Evolutionary conservation across 768 basidiomycete species (phyloP).

Genomic region (Xerocomus potaroensis): DNA sequence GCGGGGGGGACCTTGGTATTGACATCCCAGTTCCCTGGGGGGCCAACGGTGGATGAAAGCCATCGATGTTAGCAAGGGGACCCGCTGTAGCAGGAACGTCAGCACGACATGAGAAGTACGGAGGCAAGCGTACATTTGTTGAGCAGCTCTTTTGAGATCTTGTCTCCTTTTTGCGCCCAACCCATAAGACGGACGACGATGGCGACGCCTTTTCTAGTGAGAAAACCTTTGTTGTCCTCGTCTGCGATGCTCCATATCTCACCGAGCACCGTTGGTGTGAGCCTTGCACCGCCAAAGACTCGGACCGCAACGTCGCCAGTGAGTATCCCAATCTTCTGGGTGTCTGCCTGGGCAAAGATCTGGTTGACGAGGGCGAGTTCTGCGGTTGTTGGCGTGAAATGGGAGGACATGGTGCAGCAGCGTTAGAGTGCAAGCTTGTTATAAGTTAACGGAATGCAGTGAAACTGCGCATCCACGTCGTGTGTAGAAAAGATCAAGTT

Average conservation of each 20-base stretch:
- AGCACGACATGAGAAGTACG: constrained; percentile 6
- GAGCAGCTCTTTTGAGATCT: constrained; percentile 55
- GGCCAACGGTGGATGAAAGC: constrained; percentile 46
- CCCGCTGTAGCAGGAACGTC: constrained; percentile 54
- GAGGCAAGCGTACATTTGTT: constrained; percentile 57
- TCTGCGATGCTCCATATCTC: constrained; percentile 95
- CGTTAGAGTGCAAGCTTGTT: not conserved
- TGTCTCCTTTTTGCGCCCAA: constrained; percentile 85
- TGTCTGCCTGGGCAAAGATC: constrained; percentile 70
- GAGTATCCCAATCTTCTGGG: constrained; percentile 76
- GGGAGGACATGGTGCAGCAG: constrained; percentile 33
- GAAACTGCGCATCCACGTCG: constrained; percentile 16
- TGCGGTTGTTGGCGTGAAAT: constrained; percentile 43
- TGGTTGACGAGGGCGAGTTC: constrained; percentile 62
- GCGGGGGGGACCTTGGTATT: constrained; percentile 57
- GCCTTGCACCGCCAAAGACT: constrained; percentile 79
- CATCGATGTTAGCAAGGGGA: constrained; percentile 76
- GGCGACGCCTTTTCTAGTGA: constrained; percentile 84
- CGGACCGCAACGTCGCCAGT: constrained; percentile 90
- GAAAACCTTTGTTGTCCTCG: constrained; percentile 89
- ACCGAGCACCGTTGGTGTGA: constrained; percentile 73
- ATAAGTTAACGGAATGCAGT: not conserved
- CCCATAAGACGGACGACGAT: constrained; percentile 89
- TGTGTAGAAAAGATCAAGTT: not conserved
- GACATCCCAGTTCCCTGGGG: constrained; percentile 56